A percentile compares a stretch with the other conserved stretches of the same genome.
phyloP scores from a whole-genome alignment of 164 flowering plant genomes.

The Nymphaea thermarum region DNA sequence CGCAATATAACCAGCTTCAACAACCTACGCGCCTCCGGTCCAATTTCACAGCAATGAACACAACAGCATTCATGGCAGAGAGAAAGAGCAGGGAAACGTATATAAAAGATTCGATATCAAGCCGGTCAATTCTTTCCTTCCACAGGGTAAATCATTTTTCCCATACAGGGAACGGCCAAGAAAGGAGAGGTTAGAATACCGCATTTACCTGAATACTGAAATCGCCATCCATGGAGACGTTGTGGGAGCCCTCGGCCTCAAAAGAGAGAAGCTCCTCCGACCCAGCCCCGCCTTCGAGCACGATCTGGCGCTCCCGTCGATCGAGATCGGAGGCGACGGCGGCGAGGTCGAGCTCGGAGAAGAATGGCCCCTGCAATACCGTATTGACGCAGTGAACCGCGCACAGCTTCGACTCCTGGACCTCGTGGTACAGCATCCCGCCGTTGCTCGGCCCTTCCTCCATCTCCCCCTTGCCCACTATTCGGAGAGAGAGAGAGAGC shows the following conservation, averaged over 20 bases:
- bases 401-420: constrained; percentile 91
- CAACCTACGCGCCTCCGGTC: too few species aligned
- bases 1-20: too few species aligned
- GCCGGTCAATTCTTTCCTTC: too few species aligned
- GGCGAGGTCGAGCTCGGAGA: constrained; percentile 89
- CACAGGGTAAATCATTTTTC: too few species aligned
- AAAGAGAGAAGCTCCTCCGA: constrained; percentile 32
- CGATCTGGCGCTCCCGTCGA: constrained; percentile 74
- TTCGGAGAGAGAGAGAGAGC: not conserved
- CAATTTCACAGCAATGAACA: too few species aligned
- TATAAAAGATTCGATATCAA: too few species aligned
- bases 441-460: constrained; percentile 68
- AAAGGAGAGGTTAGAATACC: too few species aligned
- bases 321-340: constrained; percentile 96
- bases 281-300: constrained; percentile 32
- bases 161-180: too few species aligned
- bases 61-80: too few species aligned
- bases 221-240: constrained; percentile 88
- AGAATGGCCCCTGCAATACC: constrained; percentile 91
- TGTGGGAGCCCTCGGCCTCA: constrained; percentile 51
- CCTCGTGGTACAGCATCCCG: constrained; percentile 95
- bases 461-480: constrained; percentile 15
- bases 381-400: constrained; percentile 98
- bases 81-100: too few species aligned
- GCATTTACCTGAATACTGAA: constrained; percentile 82